phyloP scores from a whole-genome alignment of 305 asterid genomes.

The Solanum hybrid region DNA sequence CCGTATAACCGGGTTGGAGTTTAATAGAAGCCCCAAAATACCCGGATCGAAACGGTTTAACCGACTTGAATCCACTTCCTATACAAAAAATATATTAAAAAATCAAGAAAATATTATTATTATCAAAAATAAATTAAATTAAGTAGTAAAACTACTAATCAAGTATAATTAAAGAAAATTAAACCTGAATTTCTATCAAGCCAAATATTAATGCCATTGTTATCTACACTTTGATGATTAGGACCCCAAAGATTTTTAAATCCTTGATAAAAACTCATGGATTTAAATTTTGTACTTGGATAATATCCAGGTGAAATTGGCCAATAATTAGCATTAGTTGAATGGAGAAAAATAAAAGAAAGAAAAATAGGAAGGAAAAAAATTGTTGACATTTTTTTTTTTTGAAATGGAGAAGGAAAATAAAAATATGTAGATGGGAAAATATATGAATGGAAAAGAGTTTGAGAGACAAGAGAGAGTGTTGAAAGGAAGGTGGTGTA shows the following conservation, averaged over 20 bases:
- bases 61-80: conserved; percentile 98
- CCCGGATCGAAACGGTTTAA: conserved; percentile 88
- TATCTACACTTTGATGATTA: conserved; percentile 47
- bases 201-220: conserved; percentile 72
- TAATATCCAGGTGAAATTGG: conserved; percentile 82
- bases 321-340: conserved; percentile 43
- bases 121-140: background rate
- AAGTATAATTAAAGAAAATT: background rate
- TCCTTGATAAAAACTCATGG: conserved; percentile 59
- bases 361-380: conserved; percentile 15
- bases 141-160: background rate
- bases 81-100: background rate
- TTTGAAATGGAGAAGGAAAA: background rate
- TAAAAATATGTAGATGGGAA: background rate
- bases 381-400: conserved; percentile 13
- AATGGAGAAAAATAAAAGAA: background rate
- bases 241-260: conserved; percentile 82
- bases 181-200: conserved; percentile 72
- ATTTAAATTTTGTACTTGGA: conserved; percentile 60
- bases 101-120: background rate
- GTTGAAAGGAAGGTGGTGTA: conserved; percentile 12
- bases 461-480: conserved; percentile 20
- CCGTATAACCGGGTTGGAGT: conserved; percentile 90
- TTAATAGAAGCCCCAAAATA: conserved; percentile 84
- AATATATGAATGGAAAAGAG: conserved; percentile 3